Conservation (phyloP, 2,329 filamentous ascomycete species). For the Ilyonectria mors-panacis region DNA sequence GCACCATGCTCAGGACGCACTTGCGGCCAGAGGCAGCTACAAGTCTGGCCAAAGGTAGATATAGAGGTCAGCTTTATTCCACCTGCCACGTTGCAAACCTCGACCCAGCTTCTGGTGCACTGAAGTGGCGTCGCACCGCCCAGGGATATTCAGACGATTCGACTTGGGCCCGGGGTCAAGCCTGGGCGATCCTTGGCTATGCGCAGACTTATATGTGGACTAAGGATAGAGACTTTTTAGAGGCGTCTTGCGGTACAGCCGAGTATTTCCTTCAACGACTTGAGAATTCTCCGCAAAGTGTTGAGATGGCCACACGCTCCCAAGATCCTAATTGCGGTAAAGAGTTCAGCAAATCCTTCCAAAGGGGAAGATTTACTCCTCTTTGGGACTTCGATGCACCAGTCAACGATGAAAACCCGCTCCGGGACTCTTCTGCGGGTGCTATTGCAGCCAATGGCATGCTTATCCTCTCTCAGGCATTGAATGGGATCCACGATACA, state of each 20-base stretch:
- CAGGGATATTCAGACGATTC: conserved; percentile 62
- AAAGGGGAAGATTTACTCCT: conserved; percentile 47
- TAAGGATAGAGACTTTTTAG: conserved; percentile 56
- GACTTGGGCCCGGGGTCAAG: conserved; percentile 65
- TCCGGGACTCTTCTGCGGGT: conserved; percentile 57
- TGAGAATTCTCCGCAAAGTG: conserved; percentile 43
- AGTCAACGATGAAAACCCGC: conserved; percentile 45
- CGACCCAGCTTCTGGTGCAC: conserved; percentile 54
- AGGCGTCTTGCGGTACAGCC: conserved; percentile 60
- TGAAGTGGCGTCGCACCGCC: conserved; percentile 59
- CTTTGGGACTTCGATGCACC: conserved; percentile 60
- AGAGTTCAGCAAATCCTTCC: neutral
- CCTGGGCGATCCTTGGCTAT: conserved; percentile 65
- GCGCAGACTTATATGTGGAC: conserved; percentile 65
- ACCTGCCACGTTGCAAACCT: conserved; percentile 64
- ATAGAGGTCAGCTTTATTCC: conserved; percentile 46
- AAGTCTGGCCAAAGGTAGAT: conserved; percentile 24
- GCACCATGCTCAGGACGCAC: conserved; percentile 56
- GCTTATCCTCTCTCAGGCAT: conserved; percentile 55
- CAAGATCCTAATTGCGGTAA: neutral
- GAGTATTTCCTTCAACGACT: conserved; percentile 63
- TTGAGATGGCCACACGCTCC: conserved; percentile 38
- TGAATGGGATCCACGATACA: conserved; percentile 37
- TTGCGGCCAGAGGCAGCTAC: conserved; percentile 51
- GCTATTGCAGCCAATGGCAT: conserved; percentile 60